These are phyloP conservation scores for Pseudocercospora crystallina DNA, from an alignment of 2,329 filamentous ascomycete genomes.

Conservation along the genomic window DNA sequence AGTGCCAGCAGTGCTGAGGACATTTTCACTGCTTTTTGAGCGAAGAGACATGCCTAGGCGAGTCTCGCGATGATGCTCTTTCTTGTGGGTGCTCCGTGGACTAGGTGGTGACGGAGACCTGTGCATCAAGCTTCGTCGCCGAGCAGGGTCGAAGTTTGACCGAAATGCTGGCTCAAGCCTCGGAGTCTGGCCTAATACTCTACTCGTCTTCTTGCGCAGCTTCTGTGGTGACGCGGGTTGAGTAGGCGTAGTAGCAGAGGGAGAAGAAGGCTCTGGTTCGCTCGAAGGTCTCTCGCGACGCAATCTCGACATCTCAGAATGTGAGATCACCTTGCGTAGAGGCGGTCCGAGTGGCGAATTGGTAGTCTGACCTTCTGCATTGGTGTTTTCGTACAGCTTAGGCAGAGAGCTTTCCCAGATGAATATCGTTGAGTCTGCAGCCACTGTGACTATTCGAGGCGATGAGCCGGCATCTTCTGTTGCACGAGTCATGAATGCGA, in stretches of 20 bases:
- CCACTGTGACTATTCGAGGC: constrained; percentile 47
- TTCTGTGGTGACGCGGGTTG: constrained; percentile 50
- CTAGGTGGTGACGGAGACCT: constrained; percentile 47
- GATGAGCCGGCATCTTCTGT: constrained; percentile 39
- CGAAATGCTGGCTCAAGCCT: constrained; percentile 45
- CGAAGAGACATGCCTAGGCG: constrained; percentile 50
- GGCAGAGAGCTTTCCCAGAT: constrained; percentile 41
- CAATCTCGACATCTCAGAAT: constrained; percentile 81
- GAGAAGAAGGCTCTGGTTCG: constrained; percentile 32
- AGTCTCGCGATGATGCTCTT: constrained; percentile 41
- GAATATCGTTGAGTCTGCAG: constrained; percentile 53
- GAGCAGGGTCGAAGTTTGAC: constrained; percentile 22
- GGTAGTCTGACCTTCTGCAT: constrained; percentile 9
- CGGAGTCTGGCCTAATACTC: constrained; percentile 48
- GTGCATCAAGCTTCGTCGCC: constrained; percentile 30
- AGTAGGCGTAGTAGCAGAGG: constrained; percentile 44
- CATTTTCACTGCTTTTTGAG: constrained; percentile 43
- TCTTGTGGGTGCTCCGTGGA: constrained; percentile 22
- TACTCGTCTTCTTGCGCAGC: constrained; percentile 57
- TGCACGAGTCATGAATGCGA: constrained; percentile 60
- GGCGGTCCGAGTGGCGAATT: constrained; percentile 64
- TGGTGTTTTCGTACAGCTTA: constrained; percentile 12
- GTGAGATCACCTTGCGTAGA: constrained; percentile 80
- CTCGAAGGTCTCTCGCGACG: constrained; percentile 50
- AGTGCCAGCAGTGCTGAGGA: constrained; percentile 23